Percentiles rank a stretch among this genome's conserved stretches.
These are phyloP conservation scores for Sporothrix protearum DNA, from an alignment of 2,329 filamentous ascomycete species.

Conservation along the genomic window DNA sequence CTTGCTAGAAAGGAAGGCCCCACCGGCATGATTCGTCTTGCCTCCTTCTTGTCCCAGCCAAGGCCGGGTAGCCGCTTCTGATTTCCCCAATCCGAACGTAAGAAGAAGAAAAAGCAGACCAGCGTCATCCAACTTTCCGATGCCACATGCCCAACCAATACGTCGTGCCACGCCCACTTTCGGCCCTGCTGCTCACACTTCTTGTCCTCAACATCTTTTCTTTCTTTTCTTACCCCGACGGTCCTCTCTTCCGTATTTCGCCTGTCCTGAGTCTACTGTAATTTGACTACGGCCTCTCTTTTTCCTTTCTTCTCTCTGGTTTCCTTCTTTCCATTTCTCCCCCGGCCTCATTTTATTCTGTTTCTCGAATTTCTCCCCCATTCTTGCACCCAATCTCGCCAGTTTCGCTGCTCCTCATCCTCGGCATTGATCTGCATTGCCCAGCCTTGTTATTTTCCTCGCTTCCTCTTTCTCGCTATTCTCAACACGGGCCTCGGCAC, in stretches of 20 bases:
- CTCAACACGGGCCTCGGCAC: not conserved
- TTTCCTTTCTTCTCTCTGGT: not conserved
- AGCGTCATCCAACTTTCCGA: constrained; percentile 15
- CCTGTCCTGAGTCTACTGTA: not conserved
- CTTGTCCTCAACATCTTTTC: constrained; percentile 14
- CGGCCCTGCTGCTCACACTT: not conserved
- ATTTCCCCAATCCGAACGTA: not conserved
- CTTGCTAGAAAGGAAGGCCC: not conserved
- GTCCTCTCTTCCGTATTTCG: not conserved
- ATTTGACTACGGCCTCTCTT: not conserved
- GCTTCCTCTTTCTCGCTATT: not conserved
- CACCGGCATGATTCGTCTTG: constrained; percentile 14
- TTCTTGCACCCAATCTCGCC: not conserved
- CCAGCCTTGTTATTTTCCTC: constrained; percentile 8
- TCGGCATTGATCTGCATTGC: constrained; percentile 16
- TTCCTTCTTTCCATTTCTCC: not conserved
- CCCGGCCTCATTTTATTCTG: not conserved
- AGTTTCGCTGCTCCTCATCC: constrained; percentile 8
- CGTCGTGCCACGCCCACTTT: not conserved
- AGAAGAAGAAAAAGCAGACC: not conserved
- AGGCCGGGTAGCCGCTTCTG: constrained; percentile 6
- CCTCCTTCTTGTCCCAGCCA: constrained; percentile 7
- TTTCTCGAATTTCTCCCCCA: not conserved
- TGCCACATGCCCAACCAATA: constrained; percentile 19
- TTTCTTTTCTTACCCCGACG: not conserved